Conservation (phyloP, 345 rosid genomes). For the Eucalyptus guilfoylei region DNA sequence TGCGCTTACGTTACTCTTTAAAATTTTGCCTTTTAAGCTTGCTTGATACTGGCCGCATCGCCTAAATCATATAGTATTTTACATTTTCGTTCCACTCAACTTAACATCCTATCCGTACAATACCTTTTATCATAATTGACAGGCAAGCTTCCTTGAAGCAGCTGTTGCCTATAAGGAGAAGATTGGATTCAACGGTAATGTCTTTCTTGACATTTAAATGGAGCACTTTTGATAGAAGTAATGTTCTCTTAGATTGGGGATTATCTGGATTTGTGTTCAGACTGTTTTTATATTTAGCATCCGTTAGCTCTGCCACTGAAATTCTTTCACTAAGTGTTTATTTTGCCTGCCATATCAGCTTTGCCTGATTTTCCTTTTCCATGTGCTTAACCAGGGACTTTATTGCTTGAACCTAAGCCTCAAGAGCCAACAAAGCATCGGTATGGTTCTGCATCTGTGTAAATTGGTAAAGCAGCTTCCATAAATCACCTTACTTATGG, state of each 20-base stretch:
- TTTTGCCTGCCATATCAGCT: not conserved
- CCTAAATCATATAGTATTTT: not conserved
- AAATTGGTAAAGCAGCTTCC: not conserved
- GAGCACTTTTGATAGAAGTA: not conserved
- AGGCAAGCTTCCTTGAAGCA: slow-evolving; percentile 80
- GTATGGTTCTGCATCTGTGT: slow-evolving; percentile 10
- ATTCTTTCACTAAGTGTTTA: not conserved
- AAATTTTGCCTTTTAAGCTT: not conserved
- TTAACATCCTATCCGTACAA: not conserved
- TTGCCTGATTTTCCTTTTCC: not conserved
- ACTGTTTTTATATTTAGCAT: not conserved
- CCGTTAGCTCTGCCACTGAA: not conserved
- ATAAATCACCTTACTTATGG: not conserved
- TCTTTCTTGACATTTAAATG: not conserved
- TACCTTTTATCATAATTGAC: not conserved
- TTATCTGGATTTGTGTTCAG: not conserved
- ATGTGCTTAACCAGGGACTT: slow-evolving; percentile 35
- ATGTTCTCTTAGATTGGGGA: not conserved
- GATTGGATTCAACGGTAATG: slow-evolving; percentile 83
- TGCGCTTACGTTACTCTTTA: not conserved
- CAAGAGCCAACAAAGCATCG: slow-evolving; percentile 98
- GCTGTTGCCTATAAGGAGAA: slow-evolving; percentile 90
- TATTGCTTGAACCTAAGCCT: slow-evolving; percentile 95
- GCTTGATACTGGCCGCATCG: not conserved
- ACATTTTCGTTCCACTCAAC: not conserved